Percentiles rank a stretch among this genome's conserved stretches.
phyloP scores from a whole-genome alignment of 495 filamentous ascomycete genomes.

The Evernia prunastri region DNA sequence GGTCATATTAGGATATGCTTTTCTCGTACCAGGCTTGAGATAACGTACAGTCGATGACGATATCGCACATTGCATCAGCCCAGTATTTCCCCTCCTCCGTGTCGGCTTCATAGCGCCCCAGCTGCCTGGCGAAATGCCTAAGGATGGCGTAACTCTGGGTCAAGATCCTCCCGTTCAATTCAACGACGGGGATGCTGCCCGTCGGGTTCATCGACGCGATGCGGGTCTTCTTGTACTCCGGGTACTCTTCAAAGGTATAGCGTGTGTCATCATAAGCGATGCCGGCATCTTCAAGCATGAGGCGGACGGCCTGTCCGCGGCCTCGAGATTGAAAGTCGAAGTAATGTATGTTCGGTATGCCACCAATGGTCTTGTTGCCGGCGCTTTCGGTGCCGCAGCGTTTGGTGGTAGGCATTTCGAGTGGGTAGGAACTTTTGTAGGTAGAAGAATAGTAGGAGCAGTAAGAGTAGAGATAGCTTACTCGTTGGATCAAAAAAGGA shows the following conservation, averaged over 20 bases:
- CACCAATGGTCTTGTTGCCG: constrained; percentile 31
- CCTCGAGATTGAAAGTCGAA: constrained; percentile 39
- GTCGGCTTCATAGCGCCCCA: constrained; percentile 37
- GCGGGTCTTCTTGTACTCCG: constrained; percentile 30
- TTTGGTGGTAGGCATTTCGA: constrained; percentile 27
- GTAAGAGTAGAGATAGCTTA: background rate
- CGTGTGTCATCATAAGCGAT: constrained; percentile 38
- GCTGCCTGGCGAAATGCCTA: constrained; percentile 35
- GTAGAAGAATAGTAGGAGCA: background rate
- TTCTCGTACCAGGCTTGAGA: background rate
- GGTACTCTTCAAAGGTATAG: constrained; percentile 39
- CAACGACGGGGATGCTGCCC: constrained; percentile 35
- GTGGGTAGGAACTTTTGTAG: background rate
- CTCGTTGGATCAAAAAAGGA: background rate
- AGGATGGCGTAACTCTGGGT: constrained; percentile 39
- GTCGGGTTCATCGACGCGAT: constrained; percentile 35
- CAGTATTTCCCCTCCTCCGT: constrained; percentile 39
- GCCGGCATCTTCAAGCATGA: constrained; percentile 39
- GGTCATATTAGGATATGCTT: too few relatives aligned
- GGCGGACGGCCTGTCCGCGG: constrained; percentile 40
- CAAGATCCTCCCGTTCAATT: constrained; percentile 37
- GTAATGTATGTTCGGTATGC: constrained; percentile 34
- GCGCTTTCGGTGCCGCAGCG: constrained; percentile 22
- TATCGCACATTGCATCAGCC: constrained; percentile 40
- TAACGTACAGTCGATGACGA: constrained; percentile 36